These are phyloP conservation scores for Fusarium illudens DNA, from an alignment of 2,329 filamentous ascomycete genomes.

Conservation along the genomic window DNA sequence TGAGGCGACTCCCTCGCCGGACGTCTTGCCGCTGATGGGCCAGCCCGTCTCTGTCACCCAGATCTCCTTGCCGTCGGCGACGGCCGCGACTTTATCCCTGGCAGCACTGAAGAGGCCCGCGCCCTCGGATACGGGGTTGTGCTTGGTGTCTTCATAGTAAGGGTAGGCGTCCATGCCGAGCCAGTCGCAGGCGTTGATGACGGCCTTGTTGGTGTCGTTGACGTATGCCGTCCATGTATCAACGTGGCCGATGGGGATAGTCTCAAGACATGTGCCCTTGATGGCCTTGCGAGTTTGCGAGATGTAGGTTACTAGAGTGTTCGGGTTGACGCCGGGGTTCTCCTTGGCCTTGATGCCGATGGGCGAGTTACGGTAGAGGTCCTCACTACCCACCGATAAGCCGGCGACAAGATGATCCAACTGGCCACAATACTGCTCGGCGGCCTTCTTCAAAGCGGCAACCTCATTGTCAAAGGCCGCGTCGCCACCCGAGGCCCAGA, in stretches of 20 bases:
- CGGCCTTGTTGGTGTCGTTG: slow-evolving; percentile 74
- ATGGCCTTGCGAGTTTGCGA: slow-evolving; percentile 70
- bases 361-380: slow-evolving; percentile 82
- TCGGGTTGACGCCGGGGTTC: slow-evolving; percentile 69
- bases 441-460: slow-evolving; percentile 73
- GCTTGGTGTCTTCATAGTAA: slow-evolving; percentile 78
- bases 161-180: slow-evolving; percentile 86
- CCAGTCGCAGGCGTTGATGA: slow-evolving; percentile 78
- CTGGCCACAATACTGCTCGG: slow-evolving; percentile 70
- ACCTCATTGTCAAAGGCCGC: slow-evolving; percentile 76
- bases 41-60: slow-evolving; percentile 93
- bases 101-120: slow-evolving; percentile 74
- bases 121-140: slow-evolving; percentile 71
- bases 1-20: slow-evolving; percentile 70
- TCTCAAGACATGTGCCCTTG: slow-evolving; percentile 65
- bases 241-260: slow-evolving; percentile 78
- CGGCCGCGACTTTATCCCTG: slow-evolving; percentile 65
- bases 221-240: slow-evolving; percentile 88
- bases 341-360: slow-evolving; percentile 71
- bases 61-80: slow-evolving; percentile 72
- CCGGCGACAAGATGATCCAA: slow-evolving; percentile 76
- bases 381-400: slow-evolving; percentile 88
- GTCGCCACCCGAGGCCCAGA: slow-evolving; percentile 80
- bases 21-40: slow-evolving; percentile 74
- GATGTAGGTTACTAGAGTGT: slow-evolving; percentile 74